phyloP scores from a whole-genome alignment of 2,329 filamentous ascomycete genomes.

The Trichophyton verrucosum region DNA sequence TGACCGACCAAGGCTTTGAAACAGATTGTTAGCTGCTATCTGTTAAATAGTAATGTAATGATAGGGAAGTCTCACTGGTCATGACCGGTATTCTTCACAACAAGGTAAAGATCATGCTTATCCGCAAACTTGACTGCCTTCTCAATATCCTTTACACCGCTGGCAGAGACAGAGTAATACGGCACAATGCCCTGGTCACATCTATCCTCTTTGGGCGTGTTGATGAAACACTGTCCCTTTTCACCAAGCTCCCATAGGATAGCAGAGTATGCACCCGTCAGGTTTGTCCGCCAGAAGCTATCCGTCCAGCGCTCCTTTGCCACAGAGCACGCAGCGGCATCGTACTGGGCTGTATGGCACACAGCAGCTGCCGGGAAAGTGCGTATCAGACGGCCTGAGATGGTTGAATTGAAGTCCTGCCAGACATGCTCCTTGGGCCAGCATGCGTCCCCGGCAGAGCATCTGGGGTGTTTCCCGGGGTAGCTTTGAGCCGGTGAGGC shows the following conservation, averaged over 20 bases:
- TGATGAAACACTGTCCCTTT: slow-evolving; percentile 20
- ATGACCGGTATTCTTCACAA: slow-evolving; percentile 22
- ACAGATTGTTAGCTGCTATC: neutral
- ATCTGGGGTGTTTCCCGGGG: slow-evolving; percentile 7
- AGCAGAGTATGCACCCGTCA: slow-evolving; percentile 18
- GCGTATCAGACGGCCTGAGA: slow-evolving; percentile 12
- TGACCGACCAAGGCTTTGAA: slow-evolving; percentile 17
- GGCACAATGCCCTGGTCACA: slow-evolving; percentile 19
- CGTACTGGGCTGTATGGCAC: slow-evolving; percentile 12
- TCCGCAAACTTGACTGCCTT: slow-evolving; percentile 19
- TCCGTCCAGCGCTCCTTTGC: slow-evolving; percentile 14
- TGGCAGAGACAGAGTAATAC: slow-evolving; percentile 16
- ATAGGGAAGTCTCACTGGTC: slow-evolving; percentile 15
- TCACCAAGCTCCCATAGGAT: slow-evolving; percentile 22
- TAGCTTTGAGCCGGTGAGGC: neutral
- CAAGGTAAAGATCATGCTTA: slow-evolving; percentile 18
- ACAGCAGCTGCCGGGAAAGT: slow-evolving; percentile 13
- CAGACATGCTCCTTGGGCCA: slow-evolving; percentile 13
- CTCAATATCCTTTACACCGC: slow-evolving; percentile 13
- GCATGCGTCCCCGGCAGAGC: slow-evolving; percentile 13
- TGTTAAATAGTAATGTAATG: neutral
- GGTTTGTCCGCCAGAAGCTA: slow-evolving; percentile 16
- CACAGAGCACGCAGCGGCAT: slow-evolving; percentile 10
- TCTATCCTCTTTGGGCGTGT: slow-evolving; percentile 13
- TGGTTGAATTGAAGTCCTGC: slow-evolving; percentile 11